phyloP scores from a whole-genome alignment of 441 rosid genomes.

The Populus hybrid region DNA sequence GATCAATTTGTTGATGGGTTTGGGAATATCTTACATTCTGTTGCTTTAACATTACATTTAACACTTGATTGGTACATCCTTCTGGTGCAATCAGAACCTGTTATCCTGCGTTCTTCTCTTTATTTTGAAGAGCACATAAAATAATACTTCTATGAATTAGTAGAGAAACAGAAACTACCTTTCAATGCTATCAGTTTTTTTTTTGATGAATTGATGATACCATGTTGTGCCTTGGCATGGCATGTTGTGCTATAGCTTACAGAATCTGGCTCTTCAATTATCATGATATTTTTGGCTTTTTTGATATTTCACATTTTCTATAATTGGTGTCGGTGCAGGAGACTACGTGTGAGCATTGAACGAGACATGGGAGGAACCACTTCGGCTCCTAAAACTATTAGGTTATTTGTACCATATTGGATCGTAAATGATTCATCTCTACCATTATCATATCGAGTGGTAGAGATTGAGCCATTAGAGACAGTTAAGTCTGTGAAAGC shows the following conservation, averaged over 20 bases:
- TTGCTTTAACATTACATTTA: not conserved
- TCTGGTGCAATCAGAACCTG: not conserved
- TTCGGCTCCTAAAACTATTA: constrained; percentile 79
- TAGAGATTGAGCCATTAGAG: constrained; percentile 83
- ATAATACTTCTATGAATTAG: not conserved
- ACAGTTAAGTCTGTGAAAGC: constrained; percentile 65
- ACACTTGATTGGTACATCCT: not conserved
- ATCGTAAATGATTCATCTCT: constrained; percentile 79
- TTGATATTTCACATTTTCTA: not conserved
- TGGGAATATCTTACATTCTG: not conserved
- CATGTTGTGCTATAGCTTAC: not conserved
- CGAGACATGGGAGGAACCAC: constrained; percentile 89
- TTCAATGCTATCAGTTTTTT: not conserved
- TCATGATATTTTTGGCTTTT: not conserved
- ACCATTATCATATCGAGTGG: constrained; percentile 78
- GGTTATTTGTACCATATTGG: constrained; percentile 98
- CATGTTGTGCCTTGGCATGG: not conserved
- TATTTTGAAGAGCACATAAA: not conserved
- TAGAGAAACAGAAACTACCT: not conserved
- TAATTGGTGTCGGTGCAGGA: constrained; percentile 48
- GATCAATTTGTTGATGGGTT: not conserved
- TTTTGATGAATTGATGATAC: not conserved
- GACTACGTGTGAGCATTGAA: constrained; percentile 91
- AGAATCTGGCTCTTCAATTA: not conserved
- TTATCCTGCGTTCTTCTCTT: not conserved